Percentiles rank a stretch among this genome's conserved stretches.
phyloP scores from a whole-genome alignment of 345 rosid genomes.

The Eucalyptus fibrosa region DNA sequence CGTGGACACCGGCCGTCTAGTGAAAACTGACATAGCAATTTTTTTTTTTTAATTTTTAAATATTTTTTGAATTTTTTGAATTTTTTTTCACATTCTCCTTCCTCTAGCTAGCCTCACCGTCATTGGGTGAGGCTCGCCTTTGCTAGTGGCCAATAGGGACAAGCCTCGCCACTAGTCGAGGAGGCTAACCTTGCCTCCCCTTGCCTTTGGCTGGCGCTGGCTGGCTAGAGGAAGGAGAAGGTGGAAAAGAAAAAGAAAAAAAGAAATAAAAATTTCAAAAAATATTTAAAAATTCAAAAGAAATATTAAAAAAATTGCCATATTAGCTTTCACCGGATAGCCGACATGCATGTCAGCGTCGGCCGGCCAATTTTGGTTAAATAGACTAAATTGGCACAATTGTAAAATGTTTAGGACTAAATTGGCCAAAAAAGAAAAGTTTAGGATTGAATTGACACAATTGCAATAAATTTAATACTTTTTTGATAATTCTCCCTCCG shows the following conservation, averaged over 20 bases:
- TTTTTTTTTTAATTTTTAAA: too few relatives aligned
- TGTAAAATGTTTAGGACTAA: accelerated
- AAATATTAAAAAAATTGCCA: too few relatives aligned
- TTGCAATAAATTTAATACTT: accelerated
- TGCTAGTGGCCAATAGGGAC: accelerated
- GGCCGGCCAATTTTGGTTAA: accelerated
- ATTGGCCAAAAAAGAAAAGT: too few relatives aligned
- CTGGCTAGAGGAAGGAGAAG: accelerated
- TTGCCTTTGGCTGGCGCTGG: accelerated
- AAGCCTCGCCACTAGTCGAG: accelerated
- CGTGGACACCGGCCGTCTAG: accelerated
- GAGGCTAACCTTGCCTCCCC: accelerated
- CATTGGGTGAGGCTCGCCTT: accelerated
- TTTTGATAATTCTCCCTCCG: too few relatives aligned
- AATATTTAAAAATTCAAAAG: too few relatives aligned
- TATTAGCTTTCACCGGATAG: accelerated
- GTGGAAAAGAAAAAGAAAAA: accelerated
- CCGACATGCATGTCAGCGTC: accelerated
- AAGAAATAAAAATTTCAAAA: accelerated
- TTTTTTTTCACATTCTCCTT: too few relatives aligned
- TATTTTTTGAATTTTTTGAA: too few relatives aligned
- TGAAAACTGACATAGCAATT: accelerated
- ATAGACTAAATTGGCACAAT: accelerated
- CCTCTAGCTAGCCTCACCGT: accelerated
- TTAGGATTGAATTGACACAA: accelerated